Evolutionary conservation across 2,329 filamentous ascomycete genomes (phyloP).

Genomic region (Epichloe coenophiala): DNA sequence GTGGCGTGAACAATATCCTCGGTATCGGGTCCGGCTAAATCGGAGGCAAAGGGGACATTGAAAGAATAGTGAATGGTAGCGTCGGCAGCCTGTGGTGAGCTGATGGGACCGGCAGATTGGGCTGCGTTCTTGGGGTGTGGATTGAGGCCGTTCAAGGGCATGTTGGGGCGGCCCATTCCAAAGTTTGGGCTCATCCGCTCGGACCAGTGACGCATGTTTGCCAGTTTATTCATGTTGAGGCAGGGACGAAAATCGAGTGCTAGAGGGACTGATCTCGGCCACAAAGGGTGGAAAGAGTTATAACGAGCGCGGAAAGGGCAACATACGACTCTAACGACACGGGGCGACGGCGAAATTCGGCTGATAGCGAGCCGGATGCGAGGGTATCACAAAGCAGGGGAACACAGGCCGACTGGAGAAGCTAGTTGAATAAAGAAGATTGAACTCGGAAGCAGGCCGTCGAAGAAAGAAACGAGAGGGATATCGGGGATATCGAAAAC

Average conservation of each 20-base stretch:
- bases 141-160: constrained; percentile 41
- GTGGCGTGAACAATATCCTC: constrained; percentile 93
- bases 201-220: constrained; percentile 60
- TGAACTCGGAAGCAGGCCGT: constrained; percentile 2
- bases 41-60: constrained; percentile 92
- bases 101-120: constrained; percentile 40
- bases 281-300: background rate
- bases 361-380: constrained; percentile 13
- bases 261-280: constrained; percentile 2
- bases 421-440: background rate
- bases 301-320: constrained; percentile 1
- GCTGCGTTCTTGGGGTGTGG: constrained; percentile 43
- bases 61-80: constrained; percentile 83
- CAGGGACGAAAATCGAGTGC: background rate
- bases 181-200: constrained; percentile 57
- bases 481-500: constrained; percentile 8
- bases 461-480: constrained; percentile 10
- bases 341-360: constrained; percentile 12
- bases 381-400: constrained; percentile 10
- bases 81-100: constrained; percentile 59
- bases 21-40: constrained; percentile 79
- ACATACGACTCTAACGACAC: constrained; percentile 4
- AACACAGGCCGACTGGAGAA: background rate
- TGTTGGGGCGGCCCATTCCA: constrained; percentile 47
- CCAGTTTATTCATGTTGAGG: constrained; percentile 54